A percentile compares a stretch with the other conserved stretches of the same genome.
These are phyloP conservation scores for Ceratocystiopsis sp. DNA, from an alignment of 2,329 filamentous ascomycete genomes.

Conservation along the genomic window DNA sequence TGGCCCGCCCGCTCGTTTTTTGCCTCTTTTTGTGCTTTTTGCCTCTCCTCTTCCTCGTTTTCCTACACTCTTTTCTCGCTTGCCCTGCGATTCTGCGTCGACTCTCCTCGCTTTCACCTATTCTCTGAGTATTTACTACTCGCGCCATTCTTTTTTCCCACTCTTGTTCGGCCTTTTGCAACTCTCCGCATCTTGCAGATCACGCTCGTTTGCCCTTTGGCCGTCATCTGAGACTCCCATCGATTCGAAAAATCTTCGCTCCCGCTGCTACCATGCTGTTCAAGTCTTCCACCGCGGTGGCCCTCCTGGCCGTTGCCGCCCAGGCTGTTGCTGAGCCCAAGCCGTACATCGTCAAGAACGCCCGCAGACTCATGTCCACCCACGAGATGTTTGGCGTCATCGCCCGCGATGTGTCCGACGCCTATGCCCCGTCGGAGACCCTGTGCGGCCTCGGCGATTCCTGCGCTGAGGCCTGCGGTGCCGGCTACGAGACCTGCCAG, in stretches of 20 bases:
- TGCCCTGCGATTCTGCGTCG: neutral
- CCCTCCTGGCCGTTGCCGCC: slow-evolving; percentile 24
- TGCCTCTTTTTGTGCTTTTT: neutral
- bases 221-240: neutral
- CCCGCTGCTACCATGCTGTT: slow-evolving; percentile 22
- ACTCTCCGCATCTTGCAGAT: neutral
- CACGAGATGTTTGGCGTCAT: slow-evolving; percentile 23
- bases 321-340: slow-evolving; percentile 17
- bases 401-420: slow-evolving; percentile 24
- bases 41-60: neutral
- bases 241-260: neutral
- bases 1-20: neutral
- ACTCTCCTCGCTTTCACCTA: too few relatives aligned
- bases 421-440: slow-evolving; percentile 31
- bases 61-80: neutral
- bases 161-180: neutral
- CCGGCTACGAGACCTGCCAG: slow-evolving; percentile 30
- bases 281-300: slow-evolving; percentile 23
- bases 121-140: slow-evolving; percentile 5
- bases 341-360: slow-evolving; percentile 17
- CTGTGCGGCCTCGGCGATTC: slow-evolving; percentile 31
- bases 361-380: slow-evolving; percentile 19
- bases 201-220: neutral
- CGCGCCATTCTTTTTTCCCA: slow-evolving; percentile 7
- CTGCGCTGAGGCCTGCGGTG: slow-evolving; percentile 38